Percentiles rank a stretch among this genome's conserved stretches.
Evolutionary conservation across 345 rosid genomes (phyloP).

Genomic region (Brassica cretica): DNA sequence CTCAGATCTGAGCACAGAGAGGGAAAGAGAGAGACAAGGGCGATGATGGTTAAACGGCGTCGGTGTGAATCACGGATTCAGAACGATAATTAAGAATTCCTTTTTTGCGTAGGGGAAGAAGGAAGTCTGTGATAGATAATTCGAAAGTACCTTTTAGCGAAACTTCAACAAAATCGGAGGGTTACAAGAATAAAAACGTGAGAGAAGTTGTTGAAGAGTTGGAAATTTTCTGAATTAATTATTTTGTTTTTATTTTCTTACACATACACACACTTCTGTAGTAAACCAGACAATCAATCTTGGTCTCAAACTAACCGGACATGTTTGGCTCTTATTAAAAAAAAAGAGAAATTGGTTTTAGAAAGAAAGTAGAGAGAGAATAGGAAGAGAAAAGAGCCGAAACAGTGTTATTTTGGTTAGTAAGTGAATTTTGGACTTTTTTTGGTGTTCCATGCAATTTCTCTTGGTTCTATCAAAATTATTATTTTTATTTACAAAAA

Average conservation of each 20-base stretch:
- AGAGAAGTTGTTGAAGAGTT: neutral
- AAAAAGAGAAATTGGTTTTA: too few relatives aligned
- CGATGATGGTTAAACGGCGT: constrained; percentile 35
- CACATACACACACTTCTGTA: neutral
- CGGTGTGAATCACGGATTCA: constrained; percentile 27
- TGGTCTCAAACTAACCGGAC: neutral
- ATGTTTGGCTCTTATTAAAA: neutral
- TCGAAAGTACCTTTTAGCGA: neutral
- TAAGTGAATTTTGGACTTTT: too few relatives aligned
- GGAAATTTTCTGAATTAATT: constrained; percentile 3
- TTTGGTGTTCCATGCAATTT: too few relatives aligned
- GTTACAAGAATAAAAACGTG: constrained; percentile 9
- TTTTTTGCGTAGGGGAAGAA: constrained; percentile 3
- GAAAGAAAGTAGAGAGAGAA: too few relatives aligned
- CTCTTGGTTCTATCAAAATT: neutral
- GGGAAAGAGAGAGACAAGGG: constrained; percentile 10
- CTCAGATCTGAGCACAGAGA: constrained; percentile 20
- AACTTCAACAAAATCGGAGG: constrained; percentile 20
- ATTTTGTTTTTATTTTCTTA: neutral
- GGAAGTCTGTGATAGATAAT: constrained; percentile 3
- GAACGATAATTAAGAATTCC: constrained; percentile 1
- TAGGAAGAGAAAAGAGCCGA: too few relatives aligned
- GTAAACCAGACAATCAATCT: constrained; percentile 16
- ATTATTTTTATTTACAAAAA: neutral
- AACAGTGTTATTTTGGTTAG: too few relatives aligned